Base-by-base conservation (phyloP, 83 land plant genomes). In the Picea abies region DNA sequence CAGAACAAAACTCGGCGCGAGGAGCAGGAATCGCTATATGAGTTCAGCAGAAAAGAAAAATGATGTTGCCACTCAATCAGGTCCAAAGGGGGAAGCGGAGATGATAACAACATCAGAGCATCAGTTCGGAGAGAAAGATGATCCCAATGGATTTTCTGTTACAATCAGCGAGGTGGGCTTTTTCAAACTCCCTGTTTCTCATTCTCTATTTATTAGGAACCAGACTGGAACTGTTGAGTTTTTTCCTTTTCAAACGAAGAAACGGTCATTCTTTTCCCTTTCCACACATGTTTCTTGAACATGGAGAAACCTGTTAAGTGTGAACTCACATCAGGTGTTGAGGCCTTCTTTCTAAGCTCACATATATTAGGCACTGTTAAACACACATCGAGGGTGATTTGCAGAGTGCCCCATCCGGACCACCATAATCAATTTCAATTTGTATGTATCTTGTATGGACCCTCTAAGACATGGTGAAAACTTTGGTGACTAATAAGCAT, bases 61-160 rank as follows among this genome's bases (percentile, higher is more conserved):
- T 49, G 56, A 49, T 10, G 56, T 49, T 49, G 12, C 56, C 3
- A 9, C 56, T 10, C 12, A 49, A 10, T 49, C 56, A 49, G 11
- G 56, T 49, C 12, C 56, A 49, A 49, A 49, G 56, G 56, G 56
- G 56, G 56, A 49, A 17, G 73, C 16, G 37, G n/a, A 41, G 23
- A 72, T 72, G 76, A 72, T 72, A 39, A 72, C 76, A 44, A 72
- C 52, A 8, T 72, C 76, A 44, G 76, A 72, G 56, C 56, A 72
- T 44, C 52, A 5, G 35, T 72, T 72, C n/a, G 76, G 76, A 41
- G 76, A 72, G 44, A 49, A 72, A 11, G 52, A n/a, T 4, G 76
- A 72, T 19, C 44, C 76, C 22, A 11, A 22, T 1, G 52, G 37
- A 41, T 44, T 72, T 41, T n/a, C 23, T 44, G 26, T 72, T 8